phyloP scores from a whole-genome alignment of 768 basidiomycete genomes.

The Rhodosporidiobolus sp. region DNA sequence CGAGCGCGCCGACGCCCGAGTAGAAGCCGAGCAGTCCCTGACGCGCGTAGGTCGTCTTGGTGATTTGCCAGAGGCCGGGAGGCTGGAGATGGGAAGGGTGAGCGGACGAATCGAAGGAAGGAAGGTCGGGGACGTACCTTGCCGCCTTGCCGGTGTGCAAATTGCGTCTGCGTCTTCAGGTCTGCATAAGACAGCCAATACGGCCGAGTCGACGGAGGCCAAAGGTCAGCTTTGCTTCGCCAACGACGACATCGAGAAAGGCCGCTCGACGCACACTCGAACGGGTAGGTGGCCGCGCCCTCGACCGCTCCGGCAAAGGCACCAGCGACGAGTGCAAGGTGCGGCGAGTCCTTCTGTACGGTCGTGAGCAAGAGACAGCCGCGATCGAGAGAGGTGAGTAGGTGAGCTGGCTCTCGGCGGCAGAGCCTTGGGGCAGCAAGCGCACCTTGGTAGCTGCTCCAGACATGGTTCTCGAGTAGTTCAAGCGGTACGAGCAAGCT shows the following conservation, averaged over 20 bases:
- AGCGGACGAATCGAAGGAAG: neutral
- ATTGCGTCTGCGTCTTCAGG: constrained; percentile 91
- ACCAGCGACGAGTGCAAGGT: constrained; percentile 72
- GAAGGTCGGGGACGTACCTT: constrained; percentile 9
- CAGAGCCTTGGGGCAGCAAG: neutral
- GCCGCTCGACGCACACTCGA: constrained; percentile 18
- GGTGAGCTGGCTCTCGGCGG: too few relatives aligned
- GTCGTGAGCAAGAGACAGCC: neutral
- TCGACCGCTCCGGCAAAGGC: constrained; percentile 88
- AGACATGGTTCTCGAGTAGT: neutral
- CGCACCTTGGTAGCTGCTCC: constrained; percentile 4
- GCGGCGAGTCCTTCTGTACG: constrained; percentile 55
- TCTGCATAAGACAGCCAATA: constrained; percentile 77
- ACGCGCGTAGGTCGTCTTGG: constrained; percentile 66
- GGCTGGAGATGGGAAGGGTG: constrained; percentile 51
- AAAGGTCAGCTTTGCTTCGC: neutral
- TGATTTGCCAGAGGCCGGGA: constrained; percentile 69
- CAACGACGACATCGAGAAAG: too few relatives aligned
- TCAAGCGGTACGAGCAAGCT: neutral
- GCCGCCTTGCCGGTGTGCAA: constrained; percentile 64
- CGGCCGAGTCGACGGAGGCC: neutral
- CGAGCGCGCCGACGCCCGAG: constrained; percentile 63
- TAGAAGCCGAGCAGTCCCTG: constrained; percentile 85
- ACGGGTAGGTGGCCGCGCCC: constrained; percentile 49
- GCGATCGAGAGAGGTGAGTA: neutral